Conservation (phyloP, 495 filamentous ascomycete genomes). For the Daldinia caldariorum region DNA sequence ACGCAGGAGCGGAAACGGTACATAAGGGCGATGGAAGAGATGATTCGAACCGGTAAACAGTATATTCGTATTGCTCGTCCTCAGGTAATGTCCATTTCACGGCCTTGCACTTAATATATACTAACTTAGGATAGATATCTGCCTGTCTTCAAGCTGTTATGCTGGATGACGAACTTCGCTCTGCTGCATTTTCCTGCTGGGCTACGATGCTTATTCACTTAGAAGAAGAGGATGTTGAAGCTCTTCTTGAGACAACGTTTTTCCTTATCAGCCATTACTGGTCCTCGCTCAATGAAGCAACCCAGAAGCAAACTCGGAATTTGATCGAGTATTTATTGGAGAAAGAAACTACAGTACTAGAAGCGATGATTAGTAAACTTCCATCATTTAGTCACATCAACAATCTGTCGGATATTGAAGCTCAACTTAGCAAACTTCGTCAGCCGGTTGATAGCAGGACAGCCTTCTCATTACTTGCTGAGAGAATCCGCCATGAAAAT, state of each 20-base stretch:
- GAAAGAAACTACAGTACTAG: slow-evolving; percentile 66
- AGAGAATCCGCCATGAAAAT: slow-evolving; percentile 83
- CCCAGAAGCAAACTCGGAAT: slow-evolving; percentile 64
- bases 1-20: slow-evolving; percentile 76
- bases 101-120: background rate
- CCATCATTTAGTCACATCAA: slow-evolving; percentile 82
- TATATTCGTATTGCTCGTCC: slow-evolving; percentile 82
- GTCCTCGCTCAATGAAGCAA: slow-evolving; percentile 68
- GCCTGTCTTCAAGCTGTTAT: slow-evolving; percentile 89
- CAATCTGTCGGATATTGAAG: slow-evolving; percentile 70
- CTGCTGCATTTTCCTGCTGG: slow-evolving; percentile 86
- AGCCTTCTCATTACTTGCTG: slow-evolving; percentile 73
- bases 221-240: slow-evolving; percentile 78
- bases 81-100: slow-evolving; percentile 66
- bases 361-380: slow-evolving; percentile 72
- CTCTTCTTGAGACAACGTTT: slow-evolving; percentile 85
- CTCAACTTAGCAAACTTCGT: slow-evolving; percentile 70
- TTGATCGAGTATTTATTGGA: slow-evolving; percentile 73
- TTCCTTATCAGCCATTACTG: slow-evolving; percentile 86
- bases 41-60: slow-evolving; percentile 77
- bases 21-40: slow-evolving; percentile 84
- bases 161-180: slow-evolving; percentile 72
- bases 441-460: slow-evolving; percentile 63
- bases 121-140: slow-evolving; percentile 67
- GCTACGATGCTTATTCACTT: slow-evolving; percentile 75